Percentiles rank a stretch among this genome's conserved stretches.
Conservation (phyloP, 305 asterid genomes). For the Fraxinus latifolia region DNA sequence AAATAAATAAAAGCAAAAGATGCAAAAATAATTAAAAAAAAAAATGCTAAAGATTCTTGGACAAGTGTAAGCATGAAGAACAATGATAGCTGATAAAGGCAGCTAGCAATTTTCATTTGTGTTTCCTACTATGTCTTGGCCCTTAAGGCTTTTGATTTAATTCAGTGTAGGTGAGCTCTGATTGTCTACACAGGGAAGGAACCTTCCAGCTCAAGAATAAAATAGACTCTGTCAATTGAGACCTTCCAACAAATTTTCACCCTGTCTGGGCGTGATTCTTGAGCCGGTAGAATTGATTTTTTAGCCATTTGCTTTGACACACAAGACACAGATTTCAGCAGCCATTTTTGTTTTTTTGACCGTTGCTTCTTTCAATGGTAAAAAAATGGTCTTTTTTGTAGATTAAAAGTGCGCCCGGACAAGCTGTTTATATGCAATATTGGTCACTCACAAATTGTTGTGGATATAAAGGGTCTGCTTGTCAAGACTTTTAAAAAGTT, state of each 20-base stretch:
- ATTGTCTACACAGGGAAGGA: constrained; percentile 14
- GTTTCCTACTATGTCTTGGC: constrained; percentile 25
- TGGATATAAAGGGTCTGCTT: background rate
- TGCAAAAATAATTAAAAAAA: background rate
- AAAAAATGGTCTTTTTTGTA: too few species aligned
- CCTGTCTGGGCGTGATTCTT: too few species aligned
- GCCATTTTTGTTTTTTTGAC: too few species aligned
- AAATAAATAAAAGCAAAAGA: background rate
- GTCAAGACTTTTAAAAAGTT: background rate
- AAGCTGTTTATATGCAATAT: background rate
- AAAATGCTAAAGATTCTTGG: constrained; percentile 18
- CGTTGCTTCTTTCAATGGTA: too few species aligned
- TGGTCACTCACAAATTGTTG: background rate
- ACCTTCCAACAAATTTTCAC: constrained; percentile 13
- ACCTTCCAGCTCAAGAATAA: constrained; percentile 14
- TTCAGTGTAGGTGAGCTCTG: constrained; percentile 26
- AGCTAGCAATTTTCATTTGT: constrained; percentile 26
- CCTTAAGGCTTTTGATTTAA: constrained; percentile 33
- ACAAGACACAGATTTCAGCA: too few species aligned
- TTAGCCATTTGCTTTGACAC: too few species aligned
- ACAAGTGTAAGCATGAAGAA: constrained; percentile 18
- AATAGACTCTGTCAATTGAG: background rate
- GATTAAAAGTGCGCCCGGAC: too few species aligned
- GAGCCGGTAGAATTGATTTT: too few species aligned
- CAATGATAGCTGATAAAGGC: constrained; percentile 26